Evolutionary conservation across 139 green algal species (phyloP), one percentile per base, ranked within the genome.

Genomic region (Chlamydomonas sp.): DNA sequence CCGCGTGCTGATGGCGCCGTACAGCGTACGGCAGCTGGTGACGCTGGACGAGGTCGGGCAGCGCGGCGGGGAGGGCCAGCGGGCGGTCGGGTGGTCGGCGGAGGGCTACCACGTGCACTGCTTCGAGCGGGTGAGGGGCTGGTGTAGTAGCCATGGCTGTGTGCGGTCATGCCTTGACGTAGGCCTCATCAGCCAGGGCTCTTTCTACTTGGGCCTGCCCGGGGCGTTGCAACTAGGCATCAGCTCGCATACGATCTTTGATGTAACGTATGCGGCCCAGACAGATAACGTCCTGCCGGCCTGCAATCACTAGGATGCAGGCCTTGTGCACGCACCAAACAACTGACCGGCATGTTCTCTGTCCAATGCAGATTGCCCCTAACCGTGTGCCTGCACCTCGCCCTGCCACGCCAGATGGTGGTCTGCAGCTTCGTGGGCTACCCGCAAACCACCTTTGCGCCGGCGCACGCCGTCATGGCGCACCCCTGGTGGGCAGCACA

Each of bases 1-100:
- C 14, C 83, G 80, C 83, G 83, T 80, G 59, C 61, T 87, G 31
- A 15, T 87, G 72, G 64, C 72, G 83, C 83, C 83, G 2, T 80
- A 76, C 83, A 67, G 31, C n/a, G 31, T 17, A 2, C 75, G 80
- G 62, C 72, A 72, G n/a, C 9, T 57, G 5, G 18, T 87, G 1
- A 68, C 73, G 1, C 60, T 87, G 6, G 83, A 73, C 5, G 83
- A 87, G 72, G 61, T 87, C 31, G 75, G 62, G 62, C 4, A 5
- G 59, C 15, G 68, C 58, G 16, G 66, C 67, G 80, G 57, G 62
- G 57, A 2, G 63, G n/a, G 8, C 69, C 49, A 4, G 59, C 31
- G 5, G 14, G 58, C 3, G 2, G 80, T 85, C 58, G 1, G 9
- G 3, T 85, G 80, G 80, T 85, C 80, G 16, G 69, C 20, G n/a